Conservation (phyloP, 2,329 filamentous ascomycete species). For the Phialophora tarda region DNA sequence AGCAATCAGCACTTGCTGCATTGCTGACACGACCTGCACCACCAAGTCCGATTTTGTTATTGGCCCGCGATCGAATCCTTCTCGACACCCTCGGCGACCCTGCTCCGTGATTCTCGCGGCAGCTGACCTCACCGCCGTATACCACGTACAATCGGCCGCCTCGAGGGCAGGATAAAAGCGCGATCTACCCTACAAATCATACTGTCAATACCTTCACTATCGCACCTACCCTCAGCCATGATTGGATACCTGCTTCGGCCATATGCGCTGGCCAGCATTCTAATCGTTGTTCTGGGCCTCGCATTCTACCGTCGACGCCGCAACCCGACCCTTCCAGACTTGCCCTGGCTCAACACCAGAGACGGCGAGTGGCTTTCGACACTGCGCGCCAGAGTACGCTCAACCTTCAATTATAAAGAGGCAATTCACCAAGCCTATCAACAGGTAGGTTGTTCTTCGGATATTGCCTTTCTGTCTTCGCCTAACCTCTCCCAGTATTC, state of each 20-base stretch:
- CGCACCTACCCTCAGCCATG: constrained; percentile 16
- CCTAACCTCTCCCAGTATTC: constrained; percentile 26
- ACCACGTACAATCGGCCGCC: background rate
- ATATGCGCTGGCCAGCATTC: constrained; percentile 7
- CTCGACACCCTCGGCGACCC: background rate
- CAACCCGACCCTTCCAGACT: constrained; percentile 23
- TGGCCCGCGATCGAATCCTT: background rate
- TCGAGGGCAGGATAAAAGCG: background rate
- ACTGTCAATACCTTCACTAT: background rate
- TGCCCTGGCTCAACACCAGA: constrained; percentile 31
- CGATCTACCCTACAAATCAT: background rate
- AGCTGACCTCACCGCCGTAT: background rate
- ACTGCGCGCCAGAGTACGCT: constrained; percentile 25
- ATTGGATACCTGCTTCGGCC: constrained; percentile 18
- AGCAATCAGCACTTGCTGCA: background rate
- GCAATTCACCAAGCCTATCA: constrained; percentile 31
- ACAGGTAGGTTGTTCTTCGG: constrained; percentile 12
- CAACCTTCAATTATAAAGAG: constrained; percentile 25
- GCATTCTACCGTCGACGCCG: background rate
- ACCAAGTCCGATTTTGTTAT: background rate
- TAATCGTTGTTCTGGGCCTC: constrained; percentile 7
- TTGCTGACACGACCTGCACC: constrained; percentile 1
- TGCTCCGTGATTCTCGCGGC: background rate
- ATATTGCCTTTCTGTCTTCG: background rate
- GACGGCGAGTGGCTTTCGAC: constrained; percentile 26